Base-by-base conservation (phyloP, 495 filamentous ascomycete genomes). In the Neurospora sp. region DNA sequence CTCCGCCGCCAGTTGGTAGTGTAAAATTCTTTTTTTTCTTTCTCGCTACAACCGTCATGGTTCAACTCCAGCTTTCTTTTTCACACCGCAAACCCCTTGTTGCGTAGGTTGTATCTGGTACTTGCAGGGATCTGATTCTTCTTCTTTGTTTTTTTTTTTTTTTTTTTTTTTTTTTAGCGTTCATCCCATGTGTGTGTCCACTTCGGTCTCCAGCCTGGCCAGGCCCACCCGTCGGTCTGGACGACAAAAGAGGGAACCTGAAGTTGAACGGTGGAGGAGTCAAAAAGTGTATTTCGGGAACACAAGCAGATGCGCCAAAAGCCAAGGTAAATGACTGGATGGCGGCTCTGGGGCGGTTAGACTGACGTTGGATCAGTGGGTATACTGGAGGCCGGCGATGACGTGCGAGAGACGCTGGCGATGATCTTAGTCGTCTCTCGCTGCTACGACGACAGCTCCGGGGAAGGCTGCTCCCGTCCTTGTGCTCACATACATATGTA, bases 11-110 rank as follows among this genome's bases (percentile, higher is more conserved):
- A 61, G 71, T 70, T 70, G 39, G 68, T 39, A 27, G 27, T 27
- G 27, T 31, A 39, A 44, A 68, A 65, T 20, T 39, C 38, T 39
- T 37, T 70, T 70, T 73, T 73, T 70, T 70, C 16, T 73, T 61
- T 20, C 37, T 70, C 39, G 27, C 14, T 61, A 31, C 10, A 61
- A 53, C 45, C 45, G 3, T 53, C 20, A 53, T 6, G 53, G 53
- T 61, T 61, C 22, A 61, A 16, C 53, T 35, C 53, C 27, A 61
- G 53, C 27, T 61, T 61, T 61, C 22, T 14, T 35, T 31, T 27
- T 61, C 53, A 61, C 53, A 61, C 53, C 53, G 53, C 53, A 35
- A 27, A 27, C 53, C 53, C 53, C 53, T 61, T 61, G 53, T 31
- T 61, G 53, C 27, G 6, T 61, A 59, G 27, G 12, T 18, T 61